Conservation (phyloP, 1,284 basidiomycete genomes). For the Sutorius eximius region DNA sequence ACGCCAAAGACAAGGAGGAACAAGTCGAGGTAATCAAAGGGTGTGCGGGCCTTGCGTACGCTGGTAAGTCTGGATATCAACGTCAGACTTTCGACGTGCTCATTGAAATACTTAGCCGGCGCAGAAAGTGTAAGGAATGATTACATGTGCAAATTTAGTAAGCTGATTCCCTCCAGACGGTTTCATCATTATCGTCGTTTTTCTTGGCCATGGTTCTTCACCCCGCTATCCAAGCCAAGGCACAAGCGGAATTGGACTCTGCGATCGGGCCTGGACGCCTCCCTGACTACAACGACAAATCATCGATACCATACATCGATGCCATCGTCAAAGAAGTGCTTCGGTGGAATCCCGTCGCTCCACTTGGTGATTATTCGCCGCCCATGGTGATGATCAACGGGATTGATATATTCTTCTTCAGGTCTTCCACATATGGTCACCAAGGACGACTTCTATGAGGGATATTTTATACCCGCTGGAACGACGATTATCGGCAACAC, state of each 20-base stretch:
- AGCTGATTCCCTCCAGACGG: constrained; percentile 36
- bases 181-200: constrained; percentile 46
- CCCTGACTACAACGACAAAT: constrained; percentile 46
- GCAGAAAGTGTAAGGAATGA: constrained; percentile 31
- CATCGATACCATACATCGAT: constrained; percentile 43
- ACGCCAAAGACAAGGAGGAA: constrained; percentile 13
- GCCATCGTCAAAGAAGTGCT: constrained; percentile 52
- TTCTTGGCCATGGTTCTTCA: constrained; percentile 50
- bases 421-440: constrained; percentile 47
- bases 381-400: constrained; percentile 8
- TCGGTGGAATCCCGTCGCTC: constrained; percentile 53
- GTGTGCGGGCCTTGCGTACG: constrained; percentile 35
- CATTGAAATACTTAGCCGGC: constrained; percentile 22
- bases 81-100: constrained; percentile 5
- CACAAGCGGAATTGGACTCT: constrained; percentile 46
- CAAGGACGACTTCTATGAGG: constrained; percentile 39
- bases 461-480: constrained; percentile 43
- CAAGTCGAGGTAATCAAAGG: constrained; percentile 31
- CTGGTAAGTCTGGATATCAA: constrained; percentile 20
- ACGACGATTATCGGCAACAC: constrained; percentile 40
- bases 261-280: constrained; percentile 43
- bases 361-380: constrained; percentile 40
- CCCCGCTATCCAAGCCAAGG: constrained; percentile 47
- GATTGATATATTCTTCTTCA: constrained; percentile 20
- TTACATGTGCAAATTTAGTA: background rate